Evolutionary conservation across 2,329 filamentous ascomycete genomes (phyloP).

Genomic region (Fusarium redolens): DNA sequence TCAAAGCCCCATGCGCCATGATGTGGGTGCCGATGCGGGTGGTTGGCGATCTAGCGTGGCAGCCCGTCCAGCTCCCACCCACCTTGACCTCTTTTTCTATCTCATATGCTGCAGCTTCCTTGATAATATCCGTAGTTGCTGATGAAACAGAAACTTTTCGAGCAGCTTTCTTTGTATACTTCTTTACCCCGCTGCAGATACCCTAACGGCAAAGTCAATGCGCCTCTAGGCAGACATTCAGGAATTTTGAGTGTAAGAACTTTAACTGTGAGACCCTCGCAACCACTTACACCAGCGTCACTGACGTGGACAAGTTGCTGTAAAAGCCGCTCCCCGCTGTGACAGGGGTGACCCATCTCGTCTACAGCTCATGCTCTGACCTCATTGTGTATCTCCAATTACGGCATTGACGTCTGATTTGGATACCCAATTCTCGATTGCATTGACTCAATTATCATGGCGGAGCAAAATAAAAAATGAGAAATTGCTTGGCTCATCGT

Average conservation of each 20-base stretch:
- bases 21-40: conserved; percentile 28
- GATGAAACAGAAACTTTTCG: conserved; percentile 4
- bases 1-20: conserved; percentile 21
- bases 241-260: conserved; percentile 13
- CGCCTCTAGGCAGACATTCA: not conserved
- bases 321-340: conserved; percentile 13
- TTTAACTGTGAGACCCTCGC: conserved; percentile 8
- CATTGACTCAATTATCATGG: conserved; percentile 7
- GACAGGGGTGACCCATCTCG: conserved; percentile 22
- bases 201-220: not conserved
- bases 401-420: conserved; percentile 17
- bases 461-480: not conserved
- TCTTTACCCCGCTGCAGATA: not conserved
- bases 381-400: conserved; percentile 33
- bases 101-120: conserved; percentile 19
- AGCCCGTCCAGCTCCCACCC: conserved; percentile 23
- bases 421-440: conserved; percentile 8
- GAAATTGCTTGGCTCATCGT: conserved; percentile 20
- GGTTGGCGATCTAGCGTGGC: conserved; percentile 41
- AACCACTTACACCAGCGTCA: conserved; percentile 27
- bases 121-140: not conserved
- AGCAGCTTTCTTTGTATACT: not conserved
- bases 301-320: conserved; percentile 27
- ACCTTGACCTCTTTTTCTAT: conserved; percentile 15
- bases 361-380: conserved; percentile 29